Conservation (phyloP, 2,329 filamentous ascomycete species). For the Catunica adiposa region DNA sequence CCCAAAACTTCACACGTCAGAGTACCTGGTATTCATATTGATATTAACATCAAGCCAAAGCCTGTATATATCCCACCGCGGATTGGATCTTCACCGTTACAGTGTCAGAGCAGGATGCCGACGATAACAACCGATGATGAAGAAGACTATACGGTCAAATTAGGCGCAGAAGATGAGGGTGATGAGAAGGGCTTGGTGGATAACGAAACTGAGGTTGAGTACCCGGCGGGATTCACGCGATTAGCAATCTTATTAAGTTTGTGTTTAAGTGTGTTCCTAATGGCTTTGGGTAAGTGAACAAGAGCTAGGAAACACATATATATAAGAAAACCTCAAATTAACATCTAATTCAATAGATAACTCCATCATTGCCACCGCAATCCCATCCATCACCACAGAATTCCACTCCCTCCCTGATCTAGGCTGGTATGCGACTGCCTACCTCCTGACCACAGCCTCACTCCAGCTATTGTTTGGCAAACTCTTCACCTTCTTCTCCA, state of each 20-base stretch:
- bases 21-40: too few species aligned
- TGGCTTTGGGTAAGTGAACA: constrained; percentile 25
- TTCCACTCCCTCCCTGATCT: constrained; percentile 30
- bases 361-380: constrained; percentile 28
- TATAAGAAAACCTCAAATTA: not conserved
- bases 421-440: constrained; percentile 32
- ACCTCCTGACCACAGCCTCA: constrained; percentile 26
- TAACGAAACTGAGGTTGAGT: not conserved
- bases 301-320: too few species aligned
- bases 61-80: too few species aligned
- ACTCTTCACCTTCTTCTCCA: constrained; percentile 29
- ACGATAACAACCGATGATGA: too few species aligned
- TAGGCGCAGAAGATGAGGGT: constrained; percentile 1
- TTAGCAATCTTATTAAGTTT: constrained; percentile 19
- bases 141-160: too few species aligned
- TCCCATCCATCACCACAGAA: constrained; percentile 27
- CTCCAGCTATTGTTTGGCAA: constrained; percentile 27
- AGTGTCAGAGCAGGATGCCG: too few species aligned
- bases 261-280: constrained; percentile 24
- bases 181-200: not conserved
- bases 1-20: too few species aligned
- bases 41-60: too few species aligned
- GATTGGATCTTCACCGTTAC: too few species aligned
- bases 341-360: constrained; percentile 19
- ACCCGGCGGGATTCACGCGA: not conserved